phyloP scores from a whole-genome alignment of 176 grass and related monocot genomes.

The Lolium rigidum region DNA sequence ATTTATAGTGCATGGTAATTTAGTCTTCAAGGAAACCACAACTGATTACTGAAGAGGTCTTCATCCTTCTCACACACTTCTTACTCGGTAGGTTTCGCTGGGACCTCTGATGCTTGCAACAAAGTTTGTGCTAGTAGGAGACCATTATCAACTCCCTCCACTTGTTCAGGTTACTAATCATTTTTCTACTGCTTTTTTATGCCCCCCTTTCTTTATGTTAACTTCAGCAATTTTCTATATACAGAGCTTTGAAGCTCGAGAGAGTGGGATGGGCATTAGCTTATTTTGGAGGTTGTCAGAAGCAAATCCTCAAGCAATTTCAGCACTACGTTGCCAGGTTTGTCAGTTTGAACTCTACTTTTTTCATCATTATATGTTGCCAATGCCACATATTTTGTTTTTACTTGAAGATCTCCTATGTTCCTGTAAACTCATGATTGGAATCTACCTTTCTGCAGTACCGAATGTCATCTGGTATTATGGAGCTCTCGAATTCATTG shows the following conservation, averaged over 20 bases:
- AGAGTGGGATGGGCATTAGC: conserved; percentile 94
- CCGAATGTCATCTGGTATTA: conserved; percentile 95
- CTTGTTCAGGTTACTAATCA: conserved; percentile 75
- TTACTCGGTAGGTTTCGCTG: conserved; percentile 71
- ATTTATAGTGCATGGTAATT: conserved; percentile 28
- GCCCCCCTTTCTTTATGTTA: conserved; percentile 1
- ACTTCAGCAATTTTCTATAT: conserved; percentile 28
- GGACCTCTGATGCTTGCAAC: conserved; percentile 95
- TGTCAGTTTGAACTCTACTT: neutral
- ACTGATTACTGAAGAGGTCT: conserved; percentile 15
- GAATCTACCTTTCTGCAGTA: conserved; percentile 70
- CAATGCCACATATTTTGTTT: conserved; percentile 32
- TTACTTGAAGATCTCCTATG: conserved; percentile 29
- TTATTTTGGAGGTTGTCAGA: conserved; percentile 98
- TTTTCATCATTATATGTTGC: neutral
- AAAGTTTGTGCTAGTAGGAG: conserved; percentile 95
- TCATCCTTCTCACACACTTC: conserved; percentile 22
- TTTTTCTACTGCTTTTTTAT: conserved; percentile 22
- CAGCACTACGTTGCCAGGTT: conserved; percentile 90
- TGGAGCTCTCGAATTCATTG: conserved; percentile 88
- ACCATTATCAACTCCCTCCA: conserved; percentile 97
- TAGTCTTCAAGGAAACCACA: conserved; percentile 2
- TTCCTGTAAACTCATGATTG: conserved; percentile 32
- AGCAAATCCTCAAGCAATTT: conserved; percentile 95
- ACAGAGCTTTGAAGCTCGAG: conserved; percentile 88